Base-by-base conservation (phyloP, 495 filamentous ascomycete species). In the Daldinia bambusicola region DNA sequence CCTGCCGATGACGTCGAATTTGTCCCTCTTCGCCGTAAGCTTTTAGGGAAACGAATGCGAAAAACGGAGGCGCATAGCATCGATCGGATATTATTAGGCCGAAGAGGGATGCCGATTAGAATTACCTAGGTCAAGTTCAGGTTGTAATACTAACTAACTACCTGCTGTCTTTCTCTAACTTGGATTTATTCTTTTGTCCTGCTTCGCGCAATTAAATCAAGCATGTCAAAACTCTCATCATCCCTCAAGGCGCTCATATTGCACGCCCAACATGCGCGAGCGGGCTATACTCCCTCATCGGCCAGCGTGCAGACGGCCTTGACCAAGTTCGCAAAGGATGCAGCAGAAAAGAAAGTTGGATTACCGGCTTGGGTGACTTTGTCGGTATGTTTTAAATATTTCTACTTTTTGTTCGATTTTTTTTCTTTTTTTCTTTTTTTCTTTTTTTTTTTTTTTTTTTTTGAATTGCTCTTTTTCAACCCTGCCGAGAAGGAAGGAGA, bases 161-260 rank as follows among this genome's bases (percentile, higher is more conserved):
- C 1, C 16, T 6, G 6, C 45, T 34, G 13, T 26, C 45, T 34
- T 34, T 45, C 43, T 48, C 16, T 48, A 48, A 6, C 14, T 34
- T 32, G 51, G 12, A n/a, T 38, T 26, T 6, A 14, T 18, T 32
- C 31, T 12, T 12, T 51, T 48, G 5, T 34, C 14, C 14, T 20
- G n/a, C 0, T 43, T 14, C 20, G 50, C 55, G 37, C 40, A 32
- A 30, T 16, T 22, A 13, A 50, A 37, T 18, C 14, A 16, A 68
- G 59, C 6, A 92, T 92, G 90, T 89, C 91, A 7, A 92, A 89
- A 71, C 82, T 94, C 13, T 90, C 90, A 8, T 79, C 83, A 0
- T 76, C 84, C 58, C 82, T 94, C 58, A 93, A 93, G 77, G 85
- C 87, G 38, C 85, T 93, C 64, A 91, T 94, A 90, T 89, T 76